Percentiles rank a stretch among this genome's conserved stretches.
Evolutionary conservation across 1,284 basidiomycete species (phyloP).

Genomic region (Coniferiporia weirii): DNA sequence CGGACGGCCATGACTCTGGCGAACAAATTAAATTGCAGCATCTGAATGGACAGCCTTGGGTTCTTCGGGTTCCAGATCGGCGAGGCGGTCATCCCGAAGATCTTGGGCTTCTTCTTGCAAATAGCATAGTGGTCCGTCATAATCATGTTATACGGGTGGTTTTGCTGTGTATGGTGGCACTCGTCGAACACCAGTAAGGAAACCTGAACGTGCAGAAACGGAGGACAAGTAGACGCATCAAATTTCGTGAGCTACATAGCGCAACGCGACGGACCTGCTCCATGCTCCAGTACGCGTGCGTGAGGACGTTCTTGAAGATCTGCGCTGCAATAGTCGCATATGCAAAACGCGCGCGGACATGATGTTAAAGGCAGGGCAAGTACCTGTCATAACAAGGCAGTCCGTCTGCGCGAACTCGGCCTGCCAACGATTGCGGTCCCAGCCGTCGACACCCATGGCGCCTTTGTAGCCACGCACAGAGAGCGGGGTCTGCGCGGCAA

Average conservation of each 20-base stretch:
- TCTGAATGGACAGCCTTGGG: constrained; percentile 49
- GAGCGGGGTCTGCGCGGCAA: constrained; percentile 58
- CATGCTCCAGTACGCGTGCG: constrained; percentile 74
- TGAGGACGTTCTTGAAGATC: constrained; percentile 72
- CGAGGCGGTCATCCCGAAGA: constrained; percentile 88
- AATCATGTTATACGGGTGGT: constrained; percentile 76
- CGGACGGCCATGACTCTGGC: constrained; percentile 69
- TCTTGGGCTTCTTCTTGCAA: constrained; percentile 54
- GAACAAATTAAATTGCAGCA: constrained; percentile 68
- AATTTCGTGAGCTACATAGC: background rate
- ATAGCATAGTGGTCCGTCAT: constrained; percentile 70
- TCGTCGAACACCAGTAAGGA: constrained; percentile 80
- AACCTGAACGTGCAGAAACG: constrained; percentile 38
- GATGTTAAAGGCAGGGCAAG: constrained; percentile 5
- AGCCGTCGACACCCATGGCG: constrained; percentile 60
- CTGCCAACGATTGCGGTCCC: constrained; percentile 62
- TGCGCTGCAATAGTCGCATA: constrained; percentile 48
- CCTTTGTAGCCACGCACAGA: constrained; percentile 66
- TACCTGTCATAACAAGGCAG: constrained; percentile 80
- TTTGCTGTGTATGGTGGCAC: constrained; percentile 73
- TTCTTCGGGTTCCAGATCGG: constrained; percentile 75
- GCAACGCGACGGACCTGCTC: constrained; percentile 38
- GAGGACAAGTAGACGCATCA: background rate
- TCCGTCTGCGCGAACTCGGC: constrained; percentile 56
- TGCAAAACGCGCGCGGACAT: background rate